Evolutionary conservation across 163 green algal species (phyloP).

Genomic region (Chlamydomonas reinhardtii): DNA sequence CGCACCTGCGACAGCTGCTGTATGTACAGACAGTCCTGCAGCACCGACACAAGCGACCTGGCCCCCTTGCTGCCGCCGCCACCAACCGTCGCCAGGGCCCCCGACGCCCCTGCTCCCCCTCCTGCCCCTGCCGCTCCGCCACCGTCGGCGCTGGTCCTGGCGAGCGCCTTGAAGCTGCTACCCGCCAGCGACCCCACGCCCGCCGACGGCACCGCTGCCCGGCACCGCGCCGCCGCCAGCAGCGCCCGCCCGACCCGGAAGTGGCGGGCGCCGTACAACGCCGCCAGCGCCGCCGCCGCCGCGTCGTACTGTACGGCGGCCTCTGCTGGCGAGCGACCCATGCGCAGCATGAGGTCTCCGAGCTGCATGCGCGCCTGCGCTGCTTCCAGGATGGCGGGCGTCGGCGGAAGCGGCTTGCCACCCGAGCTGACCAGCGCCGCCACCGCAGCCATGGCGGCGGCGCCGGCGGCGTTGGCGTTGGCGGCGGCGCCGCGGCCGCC

Average conservation of each 20-base stretch:
- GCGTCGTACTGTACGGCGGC: constrained; percentile 33
- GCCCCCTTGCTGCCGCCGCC: not conserved
- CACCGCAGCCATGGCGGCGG: too few relatives aligned
- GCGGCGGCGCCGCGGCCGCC: not conserved
- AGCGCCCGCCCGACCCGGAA: constrained; percentile 39
- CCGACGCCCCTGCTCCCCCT: not conserved
- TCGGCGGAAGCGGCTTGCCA: too few relatives aligned
- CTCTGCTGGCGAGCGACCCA: not conserved
- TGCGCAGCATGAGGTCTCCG: constrained; percentile 21
- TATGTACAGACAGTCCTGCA: constrained; percentile 42
- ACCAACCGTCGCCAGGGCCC: too few relatives aligned
- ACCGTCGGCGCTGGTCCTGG: not conserved
- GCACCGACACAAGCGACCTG: not conserved
- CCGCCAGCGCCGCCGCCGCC: not conserved
- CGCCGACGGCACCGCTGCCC: not conserved
- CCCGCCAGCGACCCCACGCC: not conserved
- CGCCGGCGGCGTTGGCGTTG: too few relatives aligned
- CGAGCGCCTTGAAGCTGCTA: not conserved
- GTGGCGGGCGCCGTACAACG: constrained; percentile 36
- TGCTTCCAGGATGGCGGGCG: not conserved
- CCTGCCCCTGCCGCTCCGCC: not conserved
- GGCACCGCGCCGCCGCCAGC: constrained; percentile 40
- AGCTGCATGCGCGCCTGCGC: constrained; percentile 47
- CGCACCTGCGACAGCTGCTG: constrained; percentile 48
- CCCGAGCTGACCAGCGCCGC: too few relatives aligned